A percentile compares a stretch with the other conserved stretches of the same genome.
phyloP scores from a whole-genome alignment of 108 stramenopile species.

The Pseudonitzschia multiseries region DNA sequence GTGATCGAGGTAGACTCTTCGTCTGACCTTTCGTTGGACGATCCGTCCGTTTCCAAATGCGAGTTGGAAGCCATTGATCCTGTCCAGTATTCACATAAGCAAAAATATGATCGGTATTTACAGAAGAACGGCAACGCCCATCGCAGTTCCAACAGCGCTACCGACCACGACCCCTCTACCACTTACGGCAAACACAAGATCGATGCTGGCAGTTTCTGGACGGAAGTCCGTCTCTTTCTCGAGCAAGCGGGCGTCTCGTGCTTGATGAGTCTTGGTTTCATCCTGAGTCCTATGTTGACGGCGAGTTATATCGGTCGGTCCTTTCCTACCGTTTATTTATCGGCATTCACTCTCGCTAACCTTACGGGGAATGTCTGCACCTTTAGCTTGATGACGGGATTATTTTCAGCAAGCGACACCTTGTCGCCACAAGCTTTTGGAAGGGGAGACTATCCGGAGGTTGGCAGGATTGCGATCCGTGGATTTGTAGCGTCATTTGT shows the following conservation, averaged over 20 bases:
- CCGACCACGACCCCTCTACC: background rate
- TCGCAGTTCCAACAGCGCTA: background rate
- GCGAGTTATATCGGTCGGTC: constrained; percentile 28
- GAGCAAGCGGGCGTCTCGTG: background rate
- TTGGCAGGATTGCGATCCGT: constrained; percentile 46
- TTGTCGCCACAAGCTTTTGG: constrained; percentile 49
- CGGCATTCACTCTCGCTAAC: constrained; percentile 42
- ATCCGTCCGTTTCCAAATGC: background rate
- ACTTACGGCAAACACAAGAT: background rate
- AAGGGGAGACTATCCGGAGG: constrained; percentile 38
- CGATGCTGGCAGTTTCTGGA: background rate
- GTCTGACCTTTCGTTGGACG: background rate
- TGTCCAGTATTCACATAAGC: background rate
- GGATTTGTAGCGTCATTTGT: constrained; percentile 32
- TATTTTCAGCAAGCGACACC: constrained; percentile 44
- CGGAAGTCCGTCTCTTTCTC: constrained; percentile 1
- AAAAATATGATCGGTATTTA: background rate
- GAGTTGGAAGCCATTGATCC: constrained; percentile 1
- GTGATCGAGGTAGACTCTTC: background rate
- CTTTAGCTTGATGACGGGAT: constrained; percentile 27
- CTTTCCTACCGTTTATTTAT: constrained; percentile 35
- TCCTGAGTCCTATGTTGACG: constrained; percentile 1
- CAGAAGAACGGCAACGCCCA: background rate
- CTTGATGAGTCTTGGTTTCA: background rate
- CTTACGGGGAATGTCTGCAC: constrained; percentile 40